Base-by-base conservation (phyloP, 805 yeast species). In the Torulaspora quercuum region DNA sequence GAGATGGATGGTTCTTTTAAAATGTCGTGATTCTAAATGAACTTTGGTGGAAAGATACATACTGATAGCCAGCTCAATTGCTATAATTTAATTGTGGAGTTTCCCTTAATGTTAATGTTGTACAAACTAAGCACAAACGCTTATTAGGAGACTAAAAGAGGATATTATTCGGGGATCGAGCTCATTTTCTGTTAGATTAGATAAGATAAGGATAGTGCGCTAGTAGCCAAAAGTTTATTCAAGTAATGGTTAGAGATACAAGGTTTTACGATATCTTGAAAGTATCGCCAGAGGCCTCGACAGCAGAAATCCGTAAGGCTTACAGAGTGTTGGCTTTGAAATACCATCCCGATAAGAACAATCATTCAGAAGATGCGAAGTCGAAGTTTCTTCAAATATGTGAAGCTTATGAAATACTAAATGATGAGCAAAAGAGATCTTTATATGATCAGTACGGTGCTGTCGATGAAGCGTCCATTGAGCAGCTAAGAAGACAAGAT, bases 281-380 rank as follows among this genome's bases (percentile, higher is more conserved):
- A 33, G 70, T 75, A 2, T 41, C 67, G 14, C 67, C 72, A 6
- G 55, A 61, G 11, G 78, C 80, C 4, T 51, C 67, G 4, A 71
- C 64, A 15, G 48, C 51, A 10, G 78, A 72, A 50, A 71, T 76
- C 50, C 75, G 73, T 52, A 74, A 72, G 52, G 78, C 78, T 2
- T 76, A 74, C 57, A 65, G 78, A 55, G 58, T 64, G 33, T 58
- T 70, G 33, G 77, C 78, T 2, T 52, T 74, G 32, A 65, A 65
- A 49, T 74, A 69, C 52, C 89, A 81, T 53, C 89, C 89, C 1
- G 89, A 81, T 53, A 75, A 76, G 48, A 75, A 75, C 13, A 65
- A 66, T 39, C 73, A 68, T 44, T 59, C 73, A 11, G 73, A 72
- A 5, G 69, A 63, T 18, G 65, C 73, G 24, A 74, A 76, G 3